Conservation (phyloP, 2,329 filamentous ascomycete species). For the Talaromyces sp. region DNA sequence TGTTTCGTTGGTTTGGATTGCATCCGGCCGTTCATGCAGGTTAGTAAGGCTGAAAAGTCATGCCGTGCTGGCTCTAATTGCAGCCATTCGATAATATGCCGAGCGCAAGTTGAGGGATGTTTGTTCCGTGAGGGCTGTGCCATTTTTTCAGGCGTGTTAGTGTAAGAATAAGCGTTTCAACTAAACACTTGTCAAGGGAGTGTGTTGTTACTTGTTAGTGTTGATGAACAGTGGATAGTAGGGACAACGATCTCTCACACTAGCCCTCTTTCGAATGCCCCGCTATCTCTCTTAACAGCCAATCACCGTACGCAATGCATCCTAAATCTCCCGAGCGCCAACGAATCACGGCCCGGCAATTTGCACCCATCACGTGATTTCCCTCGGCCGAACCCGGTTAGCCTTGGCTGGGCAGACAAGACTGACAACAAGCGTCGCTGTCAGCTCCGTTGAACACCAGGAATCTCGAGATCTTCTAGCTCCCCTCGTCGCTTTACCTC, state of each 20-base stretch:
- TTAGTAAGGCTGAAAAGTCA: neutral
- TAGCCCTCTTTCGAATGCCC: neutral
- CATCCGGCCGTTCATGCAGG: neutral
- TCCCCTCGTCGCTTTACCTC: neutral
- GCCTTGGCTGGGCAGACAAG: neutral
- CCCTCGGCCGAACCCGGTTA: neutral
- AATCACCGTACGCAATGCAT: neutral
- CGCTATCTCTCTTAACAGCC: neutral
- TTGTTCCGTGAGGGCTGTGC: no score
- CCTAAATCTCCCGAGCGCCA: neutral
- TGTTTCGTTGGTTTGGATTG: neutral
- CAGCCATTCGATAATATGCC: neutral
- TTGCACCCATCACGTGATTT: neutral
- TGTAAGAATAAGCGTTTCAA: no score
- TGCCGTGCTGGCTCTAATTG: neutral
- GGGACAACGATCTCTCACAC: no score
- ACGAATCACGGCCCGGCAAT: neutral
- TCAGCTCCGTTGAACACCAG: neutral
- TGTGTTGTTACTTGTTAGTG: no score
- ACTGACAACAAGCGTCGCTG: neutral
- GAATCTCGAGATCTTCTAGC: neutral
- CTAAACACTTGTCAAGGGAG: no score
- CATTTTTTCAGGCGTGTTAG: no score
- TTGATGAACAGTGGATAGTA: no score
- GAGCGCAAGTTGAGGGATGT: no score